Conservation (phyloP, 306 rosid species). For the Pterocarpus santalinus region DNA sequence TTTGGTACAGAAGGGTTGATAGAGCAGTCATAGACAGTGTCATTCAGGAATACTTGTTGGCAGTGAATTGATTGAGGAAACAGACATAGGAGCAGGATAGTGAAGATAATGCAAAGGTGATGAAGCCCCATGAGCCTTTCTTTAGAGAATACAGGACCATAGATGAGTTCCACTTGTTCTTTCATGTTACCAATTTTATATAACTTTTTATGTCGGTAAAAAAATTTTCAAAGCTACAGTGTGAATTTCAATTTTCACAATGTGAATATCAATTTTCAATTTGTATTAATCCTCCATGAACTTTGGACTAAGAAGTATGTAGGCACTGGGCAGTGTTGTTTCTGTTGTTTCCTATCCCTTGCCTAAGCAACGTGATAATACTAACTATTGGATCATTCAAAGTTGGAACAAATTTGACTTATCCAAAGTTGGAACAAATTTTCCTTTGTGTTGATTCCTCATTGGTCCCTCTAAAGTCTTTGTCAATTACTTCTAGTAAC, state of each 20-base stretch:
- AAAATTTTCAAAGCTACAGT: neutral
- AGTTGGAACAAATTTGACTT: neutral
- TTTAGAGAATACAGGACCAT: neutral
- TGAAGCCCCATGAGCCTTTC: slow-evolving; percentile 45
- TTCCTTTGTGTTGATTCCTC: neutral
- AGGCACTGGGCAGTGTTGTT: neutral
- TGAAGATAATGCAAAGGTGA: slow-evolving; percentile 29
- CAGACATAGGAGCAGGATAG: slow-evolving; percentile 35
- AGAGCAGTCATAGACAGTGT: slow-evolving; percentile 46
- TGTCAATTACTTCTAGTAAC: neutral
- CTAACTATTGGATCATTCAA: neutral
- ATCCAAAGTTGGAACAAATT: slow-evolving; percentile 13
- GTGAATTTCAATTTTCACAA: neutral
- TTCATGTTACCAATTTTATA: neutral
- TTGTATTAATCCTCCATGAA: neutral
- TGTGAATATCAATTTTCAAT: neutral
- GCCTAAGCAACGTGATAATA: neutral
- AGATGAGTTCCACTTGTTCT: slow-evolving; percentile 41
- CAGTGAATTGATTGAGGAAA: slow-evolving; percentile 38
- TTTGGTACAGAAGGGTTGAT: slow-evolving; percentile 50
- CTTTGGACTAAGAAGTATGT: neutral
- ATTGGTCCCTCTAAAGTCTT: slow-evolving; percentile 23
- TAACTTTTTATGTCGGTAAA: too few species aligned
- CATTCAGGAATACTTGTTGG: slow-evolving; percentile 63
- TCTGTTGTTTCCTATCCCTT: neutral